These are phyloP conservation scores for Ogataea neopini DNA, from an alignment of 805 yeast species.

Conservation along the genomic window DNA sequence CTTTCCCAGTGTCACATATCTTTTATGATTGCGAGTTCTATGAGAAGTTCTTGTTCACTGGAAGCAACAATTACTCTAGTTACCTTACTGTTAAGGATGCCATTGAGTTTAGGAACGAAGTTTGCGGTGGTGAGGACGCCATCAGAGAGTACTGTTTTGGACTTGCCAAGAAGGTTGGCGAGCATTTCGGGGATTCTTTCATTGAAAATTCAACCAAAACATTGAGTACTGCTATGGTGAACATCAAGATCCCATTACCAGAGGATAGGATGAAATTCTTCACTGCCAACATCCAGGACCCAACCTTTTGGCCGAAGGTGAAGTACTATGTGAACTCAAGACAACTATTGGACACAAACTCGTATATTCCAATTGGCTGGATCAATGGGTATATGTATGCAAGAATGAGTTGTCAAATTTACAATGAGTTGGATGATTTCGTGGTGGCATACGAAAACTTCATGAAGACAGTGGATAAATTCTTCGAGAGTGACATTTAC, in stretches of 20 bases:
- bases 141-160: slow-evolving; percentile 49
- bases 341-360: slow-evolving; percentile 34
- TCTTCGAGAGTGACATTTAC: too few relatives aligned
- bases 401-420: slow-evolving; percentile 62
- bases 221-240: slow-evolving; percentile 45
- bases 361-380: slow-evolving; percentile 47
- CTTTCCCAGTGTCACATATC: slow-evolving; percentile 57
- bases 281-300: slow-evolving; percentile 3
- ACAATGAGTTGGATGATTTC: slow-evolving; percentile 59
- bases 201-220: slow-evolving; percentile 39
- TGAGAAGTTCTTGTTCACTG: slow-evolving; percentile 50
- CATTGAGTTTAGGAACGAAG: slow-evolving; percentile 49
- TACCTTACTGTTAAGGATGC: slow-evolving; percentile 48
- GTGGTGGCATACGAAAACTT: too few relatives aligned
- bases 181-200: slow-evolving; percentile 38
- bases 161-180: slow-evolving; percentile 47
- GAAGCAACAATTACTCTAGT: slow-evolving; percentile 50
- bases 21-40: slow-evolving; percentile 42
- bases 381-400: slow-evolving; percentile 45
- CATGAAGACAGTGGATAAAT: too few relatives aligned
- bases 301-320: slow-evolving; percentile 12
- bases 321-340: slow-evolving; percentile 22
- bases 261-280: slow-evolving; percentile 6
- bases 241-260: slow-evolving; percentile 40
- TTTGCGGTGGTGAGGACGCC: slow-evolving; percentile 60